Percentiles rank a stretch among this genome's conserved stretches.
Conservation (phyloP, 140 eudicot species). For the Stevia rebaudiana region DNA sequence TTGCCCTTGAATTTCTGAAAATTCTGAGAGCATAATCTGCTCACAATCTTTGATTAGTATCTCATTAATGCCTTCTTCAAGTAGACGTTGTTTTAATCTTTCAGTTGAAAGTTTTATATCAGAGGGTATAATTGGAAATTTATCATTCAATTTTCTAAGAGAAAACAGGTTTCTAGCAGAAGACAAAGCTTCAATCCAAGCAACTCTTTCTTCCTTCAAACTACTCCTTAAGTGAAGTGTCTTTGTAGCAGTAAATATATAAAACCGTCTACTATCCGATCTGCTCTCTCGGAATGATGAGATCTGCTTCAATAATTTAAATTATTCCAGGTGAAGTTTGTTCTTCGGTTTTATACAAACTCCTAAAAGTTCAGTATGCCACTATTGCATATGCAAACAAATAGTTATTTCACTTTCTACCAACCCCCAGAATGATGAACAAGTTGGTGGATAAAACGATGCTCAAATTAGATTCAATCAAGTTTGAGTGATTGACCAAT, state of each 20-base stretch:
- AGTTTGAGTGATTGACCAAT: too few relatives aligned
- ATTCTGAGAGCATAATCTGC: slow-evolving; percentile 78
- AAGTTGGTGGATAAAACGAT: slow-evolving; percentile 17
- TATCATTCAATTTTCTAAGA: slow-evolving; percentile 44
- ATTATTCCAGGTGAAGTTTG: not conserved
- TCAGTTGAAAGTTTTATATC: slow-evolving; percentile 65
- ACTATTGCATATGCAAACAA: too few relatives aligned
- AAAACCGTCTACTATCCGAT: slow-evolving; percentile 69
- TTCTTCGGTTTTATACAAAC: too few relatives aligned
- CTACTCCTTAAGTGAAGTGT: slow-evolving; percentile 75
- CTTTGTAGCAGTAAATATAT: slow-evolving; percentile 89
- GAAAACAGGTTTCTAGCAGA: slow-evolving; percentile 57
- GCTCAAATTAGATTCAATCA: slow-evolving; percentile 21
- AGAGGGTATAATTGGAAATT: slow-evolving; percentile 30
- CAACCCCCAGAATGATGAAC: too few relatives aligned
- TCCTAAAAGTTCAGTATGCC: too few relatives aligned
- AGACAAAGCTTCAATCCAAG: slow-evolving; percentile 78
- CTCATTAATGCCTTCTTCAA: slow-evolving; percentile 65
- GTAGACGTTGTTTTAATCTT: slow-evolving; percentile 54
- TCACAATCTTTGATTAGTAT: slow-evolving; percentile 70
- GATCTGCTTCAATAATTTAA: slow-evolving; percentile 40
- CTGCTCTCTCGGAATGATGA: slow-evolving; percentile 82
- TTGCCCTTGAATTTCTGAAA: slow-evolving; percentile 65
- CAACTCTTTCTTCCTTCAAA: slow-evolving; percentile 62
- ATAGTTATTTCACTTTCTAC: too few relatives aligned